Conservation (phyloP, 2,329 filamentous ascomycete genomes). For the Penicillium sp. region DNA sequence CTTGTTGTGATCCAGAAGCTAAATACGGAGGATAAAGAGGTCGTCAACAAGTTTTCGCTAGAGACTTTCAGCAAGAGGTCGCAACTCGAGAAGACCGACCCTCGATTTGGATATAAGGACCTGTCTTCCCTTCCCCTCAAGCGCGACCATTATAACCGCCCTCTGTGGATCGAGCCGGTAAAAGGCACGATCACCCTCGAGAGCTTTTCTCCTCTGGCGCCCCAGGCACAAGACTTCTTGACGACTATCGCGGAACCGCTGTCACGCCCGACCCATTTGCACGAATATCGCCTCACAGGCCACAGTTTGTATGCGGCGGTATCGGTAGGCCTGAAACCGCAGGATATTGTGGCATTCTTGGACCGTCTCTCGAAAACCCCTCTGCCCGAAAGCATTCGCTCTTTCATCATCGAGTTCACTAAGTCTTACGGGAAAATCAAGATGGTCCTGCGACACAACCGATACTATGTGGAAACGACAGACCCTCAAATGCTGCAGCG, state of each 20-base stretch:
- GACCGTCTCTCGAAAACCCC: conserved; percentile 87
- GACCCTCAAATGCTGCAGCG: conserved; percentile 83
- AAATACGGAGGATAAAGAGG: conserved; percentile 32
- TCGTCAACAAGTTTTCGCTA: conserved; percentile 55
- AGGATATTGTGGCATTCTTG: conserved; percentile 85
- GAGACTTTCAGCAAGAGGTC: conserved; percentile 51
- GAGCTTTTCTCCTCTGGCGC: conserved; percentile 84
- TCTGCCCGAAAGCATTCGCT: conserved; percentile 73
- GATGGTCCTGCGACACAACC: conserved; percentile 88
- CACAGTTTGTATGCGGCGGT: conserved; percentile 95
- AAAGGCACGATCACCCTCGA: conserved; percentile 88
- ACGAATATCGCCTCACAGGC: conserved; percentile 88
- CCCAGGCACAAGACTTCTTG: conserved; percentile 87
- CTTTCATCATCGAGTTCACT: conserved; percentile 78
- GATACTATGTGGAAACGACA: conserved; percentile 89
- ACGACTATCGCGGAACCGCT: conserved; percentile 94
- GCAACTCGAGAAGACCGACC: conserved; percentile 48
- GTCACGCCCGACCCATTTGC: conserved; percentile 83
- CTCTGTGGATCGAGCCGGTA: conserved; percentile 87
- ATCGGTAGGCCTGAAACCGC: conserved; percentile 83
- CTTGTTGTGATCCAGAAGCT: conserved; percentile 18
- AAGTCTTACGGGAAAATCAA: conserved; percentile 94
- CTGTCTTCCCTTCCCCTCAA: conserved; percentile 82
- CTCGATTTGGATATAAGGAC: conserved; percentile 64
- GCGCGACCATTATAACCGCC: conserved; percentile 82